Conservation (phyloP, 441 rosid genomes). For the Melianthus villosus region DNA sequence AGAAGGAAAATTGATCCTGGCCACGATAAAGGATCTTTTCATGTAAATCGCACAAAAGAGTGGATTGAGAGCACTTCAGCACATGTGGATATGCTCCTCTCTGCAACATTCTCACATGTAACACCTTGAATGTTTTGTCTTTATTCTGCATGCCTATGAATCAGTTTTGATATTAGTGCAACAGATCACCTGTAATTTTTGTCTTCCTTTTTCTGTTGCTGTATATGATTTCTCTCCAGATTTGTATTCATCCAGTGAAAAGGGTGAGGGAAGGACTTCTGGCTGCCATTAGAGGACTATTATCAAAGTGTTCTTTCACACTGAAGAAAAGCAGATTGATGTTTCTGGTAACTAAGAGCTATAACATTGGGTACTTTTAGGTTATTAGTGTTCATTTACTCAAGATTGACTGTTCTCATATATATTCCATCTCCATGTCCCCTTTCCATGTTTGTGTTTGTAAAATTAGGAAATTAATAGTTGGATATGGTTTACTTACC, state of each 20-base stretch:
- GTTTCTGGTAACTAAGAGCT: slow-evolving; percentile 48
- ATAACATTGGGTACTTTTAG: too few relatives aligned
- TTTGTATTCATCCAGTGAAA: slow-evolving; percentile 61
- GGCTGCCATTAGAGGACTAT: slow-evolving; percentile 52
- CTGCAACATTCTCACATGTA: slow-evolving; percentile 74
- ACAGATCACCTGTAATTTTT: neutral
- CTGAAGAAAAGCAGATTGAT: slow-evolving; percentile 51
- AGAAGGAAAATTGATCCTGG: slow-evolving; percentile 13
- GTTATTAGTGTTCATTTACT: too few relatives aligned
- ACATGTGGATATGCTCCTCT: slow-evolving; percentile 52
- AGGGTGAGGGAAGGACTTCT: slow-evolving; percentile 59
- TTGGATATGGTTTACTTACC: too few relatives aligned
- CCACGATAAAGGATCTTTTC: slow-evolving; percentile 36
- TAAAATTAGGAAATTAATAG: too few relatives aligned
- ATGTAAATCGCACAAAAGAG: slow-evolving; percentile 56
- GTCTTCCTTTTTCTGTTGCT: slow-evolving; percentile 3
- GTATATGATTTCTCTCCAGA: slow-evolving; percentile 24
- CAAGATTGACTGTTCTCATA: too few relatives aligned
- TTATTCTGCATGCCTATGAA: too few relatives aligned
- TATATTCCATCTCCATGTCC: too few relatives aligned
- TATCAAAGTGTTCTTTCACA: slow-evolving; percentile 45
- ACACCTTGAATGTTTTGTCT: too few relatives aligned
- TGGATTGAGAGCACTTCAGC: slow-evolving; percentile 66
- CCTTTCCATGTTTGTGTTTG: too few relatives aligned
- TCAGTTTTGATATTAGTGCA: too few relatives aligned